phyloP scores from a whole-genome alignment of 2,329 filamentous ascomycete genomes.

The Microsporum canis region DNA sequence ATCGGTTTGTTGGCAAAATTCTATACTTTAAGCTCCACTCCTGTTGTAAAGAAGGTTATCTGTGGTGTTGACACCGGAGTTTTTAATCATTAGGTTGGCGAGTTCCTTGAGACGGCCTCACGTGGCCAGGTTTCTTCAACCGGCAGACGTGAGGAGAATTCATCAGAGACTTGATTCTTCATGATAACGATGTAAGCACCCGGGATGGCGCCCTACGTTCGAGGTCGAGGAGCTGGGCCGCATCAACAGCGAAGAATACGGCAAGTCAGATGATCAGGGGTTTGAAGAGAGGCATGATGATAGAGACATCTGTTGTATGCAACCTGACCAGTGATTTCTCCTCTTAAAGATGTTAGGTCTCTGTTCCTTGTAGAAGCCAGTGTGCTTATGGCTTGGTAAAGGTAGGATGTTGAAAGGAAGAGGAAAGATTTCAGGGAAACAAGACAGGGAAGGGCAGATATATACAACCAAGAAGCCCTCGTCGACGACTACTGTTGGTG shows the following conservation, averaged over 20 bases:
- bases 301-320: no score
- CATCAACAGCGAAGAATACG: constrained; percentile 10
- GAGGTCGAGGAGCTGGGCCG: constrained; percentile 10
- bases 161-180: constrained; percentile 12
- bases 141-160: constrained; percentile 12
- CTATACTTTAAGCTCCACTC: constrained; percentile 5
- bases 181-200: constrained; percentile 13
- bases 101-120: constrained; percentile 42
- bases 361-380: not conserved
- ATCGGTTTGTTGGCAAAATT: no score
- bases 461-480: not conserved
- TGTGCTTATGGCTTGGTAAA: not conserved
- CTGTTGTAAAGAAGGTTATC: constrained; percentile 24
- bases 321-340: not conserved
- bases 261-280: constrained; percentile 10
- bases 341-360: not conserved
- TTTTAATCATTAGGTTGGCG: constrained; percentile 27
- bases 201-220: constrained; percentile 3
- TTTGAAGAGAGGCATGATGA: constrained; percentile 12
- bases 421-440: not conserved
- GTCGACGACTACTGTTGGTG: no score
- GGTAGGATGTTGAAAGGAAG: not conserved
- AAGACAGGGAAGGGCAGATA: no score
- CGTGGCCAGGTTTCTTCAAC: constrained; percentile 9
- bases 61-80: constrained; percentile 18